A percentile compares a stretch with the other conserved stretches of the same genome.
Conservation (phyloP, 495 filamentous ascomycete species). For the Talaromyces adpressus region DNA sequence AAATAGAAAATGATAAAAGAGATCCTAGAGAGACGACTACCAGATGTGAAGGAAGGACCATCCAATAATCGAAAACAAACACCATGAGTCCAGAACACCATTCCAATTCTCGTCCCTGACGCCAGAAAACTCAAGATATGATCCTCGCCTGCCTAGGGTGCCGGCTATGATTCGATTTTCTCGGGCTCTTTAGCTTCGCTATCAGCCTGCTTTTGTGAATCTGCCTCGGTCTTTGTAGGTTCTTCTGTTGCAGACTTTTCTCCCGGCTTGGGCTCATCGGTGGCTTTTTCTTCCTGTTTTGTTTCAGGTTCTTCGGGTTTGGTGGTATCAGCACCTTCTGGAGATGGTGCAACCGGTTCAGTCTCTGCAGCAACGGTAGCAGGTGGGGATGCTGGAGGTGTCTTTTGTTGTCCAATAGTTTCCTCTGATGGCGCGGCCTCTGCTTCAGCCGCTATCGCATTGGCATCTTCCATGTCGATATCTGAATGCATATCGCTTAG, state of each 20-base stretch:
- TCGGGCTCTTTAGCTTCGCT: slow-evolving; percentile 14
- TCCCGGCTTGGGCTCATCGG: slow-evolving; percentile 12
- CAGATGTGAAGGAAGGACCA: neutral
- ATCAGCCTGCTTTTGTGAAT: slow-evolving; percentile 9
- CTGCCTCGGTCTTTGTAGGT: slow-evolving; percentile 17
- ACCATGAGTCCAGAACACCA: slow-evolving; percentile 32
- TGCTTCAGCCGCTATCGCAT: slow-evolving; percentile 18
- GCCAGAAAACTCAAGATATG: slow-evolving; percentile 24
- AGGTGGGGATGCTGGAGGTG: slow-evolving; percentile 20
- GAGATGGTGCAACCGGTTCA: slow-evolving; percentile 15
- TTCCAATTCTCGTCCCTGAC: slow-evolving; percentile 34
- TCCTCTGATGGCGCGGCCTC: slow-evolving; percentile 19
- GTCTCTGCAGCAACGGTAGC: slow-evolving; percentile 15
- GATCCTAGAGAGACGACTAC: slow-evolving; percentile 7
- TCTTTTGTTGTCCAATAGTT: slow-evolving; percentile 20
- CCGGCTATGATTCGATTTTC: slow-evolving; percentile 26
- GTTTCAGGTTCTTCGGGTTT: slow-evolving; percentile 10
- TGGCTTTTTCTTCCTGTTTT: neutral
- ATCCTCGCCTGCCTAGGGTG: slow-evolving; percentile 14
- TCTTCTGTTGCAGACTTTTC: slow-evolving; percentile 14
- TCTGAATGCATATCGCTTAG: slow-evolving; percentile 31
- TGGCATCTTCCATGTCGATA: slow-evolving; percentile 57
- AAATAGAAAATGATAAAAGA: slow-evolving; percentile 10
- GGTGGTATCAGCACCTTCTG: slow-evolving; percentile 18
- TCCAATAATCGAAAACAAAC: slow-evolving; percentile 8